Evolutionary conservation across 148 eudicot species (phyloP), one percentile per base, ranked within the genome.

Genomic region (Vaccinium vitisidaea): DNA sequence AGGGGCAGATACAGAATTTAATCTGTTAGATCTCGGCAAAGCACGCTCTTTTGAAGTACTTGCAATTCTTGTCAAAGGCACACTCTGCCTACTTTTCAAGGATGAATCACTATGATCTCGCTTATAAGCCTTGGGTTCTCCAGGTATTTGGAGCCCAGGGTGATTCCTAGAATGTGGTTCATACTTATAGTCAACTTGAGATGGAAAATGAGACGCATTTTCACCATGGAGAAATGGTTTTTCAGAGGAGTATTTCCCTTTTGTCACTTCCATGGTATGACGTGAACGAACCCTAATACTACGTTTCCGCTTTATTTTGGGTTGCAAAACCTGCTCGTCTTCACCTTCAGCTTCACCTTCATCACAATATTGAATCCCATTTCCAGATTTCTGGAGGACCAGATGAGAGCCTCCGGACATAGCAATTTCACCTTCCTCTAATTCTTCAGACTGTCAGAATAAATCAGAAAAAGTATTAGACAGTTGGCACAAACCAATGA

Each of bases 361-460:
- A 76, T 97, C 98, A 75, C 93, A 93, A 75, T 97, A 98, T 84
- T 94, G 95, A 85, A 87, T 91, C 96, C 94, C 93, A 88, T 98
- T 96, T 81, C 98, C 95, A 78, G 99, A 96, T 81, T 92, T 98
- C 91, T 94, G 98, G 84, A 89, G 87, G 75, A 93, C 98, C 90
- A 92, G 82, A 80, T 88, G 95, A 85, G 95, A 96, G 85, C 94
- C 98, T 87, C 97, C 94, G 36, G 98, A 96, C 48, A 82, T 84
- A 71, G 88, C 94, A 87, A 94, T 94, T 86, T 96, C 99, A 50
- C 99, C 98, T 91, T 94, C 99, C 87, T 96, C 98, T 81, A 95
- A 86, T 4, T 97, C 99, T 75, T 93, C 98, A 73, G 88, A 77
- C 99, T 97, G 88, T 86, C 76, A 89, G 84, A 39, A 53, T 78